A percentile compares a stretch with the other conserved stretches of the same genome.
Evolutionary conservation across 257 asterid species (phyloP).

Genomic region (Coffea canephora): DNA sequence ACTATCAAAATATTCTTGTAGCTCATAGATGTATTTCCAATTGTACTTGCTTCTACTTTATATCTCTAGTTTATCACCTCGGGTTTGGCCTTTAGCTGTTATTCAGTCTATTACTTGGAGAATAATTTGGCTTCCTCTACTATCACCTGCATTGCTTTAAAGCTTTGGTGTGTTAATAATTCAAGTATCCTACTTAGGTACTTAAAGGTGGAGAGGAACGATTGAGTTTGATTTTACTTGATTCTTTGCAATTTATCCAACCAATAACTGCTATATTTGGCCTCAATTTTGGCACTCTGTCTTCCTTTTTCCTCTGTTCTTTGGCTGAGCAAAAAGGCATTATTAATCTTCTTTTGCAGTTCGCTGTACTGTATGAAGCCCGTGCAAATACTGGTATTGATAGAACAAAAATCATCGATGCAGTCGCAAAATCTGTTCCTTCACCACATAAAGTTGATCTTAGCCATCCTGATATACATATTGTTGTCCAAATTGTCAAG

Average conservation of each 20-base stretch:
- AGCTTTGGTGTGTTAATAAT: not conserved
- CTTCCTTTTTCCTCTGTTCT: not conserved
- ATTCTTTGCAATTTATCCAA: too few species aligned
- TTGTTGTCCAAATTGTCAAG: constrained; percentile 85
- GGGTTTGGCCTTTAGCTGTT: not conserved
- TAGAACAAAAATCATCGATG: constrained; percentile 64
- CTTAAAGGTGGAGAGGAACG: too few species aligned
- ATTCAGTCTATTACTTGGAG: not conserved
- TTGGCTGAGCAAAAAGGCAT: not conserved
- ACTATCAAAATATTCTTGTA: not conserved
- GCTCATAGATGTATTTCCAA: too few species aligned
- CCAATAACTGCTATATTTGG: too few species aligned
- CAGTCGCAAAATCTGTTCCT: constrained; percentile 85
- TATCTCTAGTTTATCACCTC: not conserved
- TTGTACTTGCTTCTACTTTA: too few species aligned
- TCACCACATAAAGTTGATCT: constrained; percentile 79
- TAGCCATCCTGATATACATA: constrained; percentile 70
- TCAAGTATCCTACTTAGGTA: too few species aligned
- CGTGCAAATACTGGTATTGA: constrained; percentile 96
- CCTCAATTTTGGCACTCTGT: not conserved
- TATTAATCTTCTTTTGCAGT: constrained; percentile 43
- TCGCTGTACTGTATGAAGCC: constrained; percentile 80
- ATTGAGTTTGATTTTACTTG: too few species aligned
- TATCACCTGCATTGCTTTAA: not conserved
- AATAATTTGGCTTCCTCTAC: not conserved